A percentile compares a stretch with the other conserved stretches of the same genome.
These are phyloP conservation scores for Huntiella abstrusa DNA, from an alignment of 2,329 filamentous ascomycete genomes.

Conservation along the genomic window DNA sequence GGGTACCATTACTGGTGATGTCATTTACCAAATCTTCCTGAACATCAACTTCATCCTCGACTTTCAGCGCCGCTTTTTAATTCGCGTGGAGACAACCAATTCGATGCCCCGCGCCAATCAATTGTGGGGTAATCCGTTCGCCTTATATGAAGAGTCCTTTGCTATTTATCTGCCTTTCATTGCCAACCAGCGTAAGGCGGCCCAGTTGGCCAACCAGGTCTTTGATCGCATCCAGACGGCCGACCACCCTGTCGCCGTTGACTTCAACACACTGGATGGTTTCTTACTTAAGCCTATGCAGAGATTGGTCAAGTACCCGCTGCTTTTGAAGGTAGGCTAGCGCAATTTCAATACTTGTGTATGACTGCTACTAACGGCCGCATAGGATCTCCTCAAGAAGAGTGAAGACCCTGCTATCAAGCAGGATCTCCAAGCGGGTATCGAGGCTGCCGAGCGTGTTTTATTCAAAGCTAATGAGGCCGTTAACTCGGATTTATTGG, in stretches of 20 bases:
- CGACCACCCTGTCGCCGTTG: constrained; percentile 62
- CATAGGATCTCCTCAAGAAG: constrained; percentile 69
- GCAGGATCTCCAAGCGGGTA: constrained; percentile 55
- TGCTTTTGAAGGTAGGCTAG: constrained; percentile 56
- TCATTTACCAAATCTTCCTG: constrained; percentile 84
- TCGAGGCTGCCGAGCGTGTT: constrained; percentile 64
- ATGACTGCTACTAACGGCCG: constrained; percentile 14
- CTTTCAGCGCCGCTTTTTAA: constrained; percentile 86
- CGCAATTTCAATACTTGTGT: constrained; percentile 1
- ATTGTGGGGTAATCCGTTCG: constrained; percentile 89
- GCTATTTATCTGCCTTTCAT: constrained; percentile 94
- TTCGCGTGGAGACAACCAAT: constrained; percentile 89
- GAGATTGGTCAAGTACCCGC: constrained; percentile 79
- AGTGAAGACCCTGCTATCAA: constrained; percentile 54
- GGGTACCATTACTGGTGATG: constrained; percentile 72
- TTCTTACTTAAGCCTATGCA: constrained; percentile 96
- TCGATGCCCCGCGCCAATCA: constrained; percentile 58
- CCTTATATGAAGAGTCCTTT: constrained; percentile 69
- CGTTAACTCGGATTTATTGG: constrained; percentile 69
- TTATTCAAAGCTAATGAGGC: constrained; percentile 76
- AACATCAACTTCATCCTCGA: constrained; percentile 91
- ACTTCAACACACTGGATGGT: constrained; percentile 72
- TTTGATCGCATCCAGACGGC: constrained; percentile 73
- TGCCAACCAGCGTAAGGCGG: constrained; percentile 84
- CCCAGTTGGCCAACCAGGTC: constrained; percentile 61